phyloP scores from a whole-genome alignment of 768 basidiomycete species.

The Rhizopogon salebrosus region DNA sequence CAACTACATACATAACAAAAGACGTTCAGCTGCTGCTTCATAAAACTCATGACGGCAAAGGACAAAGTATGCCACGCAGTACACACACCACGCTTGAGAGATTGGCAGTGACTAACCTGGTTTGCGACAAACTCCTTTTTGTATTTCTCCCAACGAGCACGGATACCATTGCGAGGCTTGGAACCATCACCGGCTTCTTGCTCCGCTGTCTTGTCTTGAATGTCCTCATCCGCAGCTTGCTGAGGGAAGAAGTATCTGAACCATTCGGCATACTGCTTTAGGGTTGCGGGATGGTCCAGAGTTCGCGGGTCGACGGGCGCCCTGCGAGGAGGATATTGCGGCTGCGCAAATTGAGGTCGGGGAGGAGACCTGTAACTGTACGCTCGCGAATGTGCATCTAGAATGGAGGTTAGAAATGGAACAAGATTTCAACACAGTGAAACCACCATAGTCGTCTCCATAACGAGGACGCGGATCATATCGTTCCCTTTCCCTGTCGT shows the following conservation, averaged over 20 bases:
- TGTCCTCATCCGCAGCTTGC: slow-evolving; percentile 78
- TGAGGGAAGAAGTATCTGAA: slow-evolving; percentile 73
- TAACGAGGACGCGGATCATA: slow-evolving; percentile 82
- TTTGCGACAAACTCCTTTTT: slow-evolving; percentile 84
- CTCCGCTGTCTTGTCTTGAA: slow-evolving; percentile 77
- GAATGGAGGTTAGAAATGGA: slow-evolving; percentile 7
- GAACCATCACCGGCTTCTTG: slow-evolving; percentile 78
- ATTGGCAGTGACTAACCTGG: slow-evolving; percentile 60
- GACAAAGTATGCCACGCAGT: slow-evolving; percentile 20
- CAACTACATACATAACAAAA: slow-evolving; percentile 59
- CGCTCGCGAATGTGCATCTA: slow-evolving; percentile 61
- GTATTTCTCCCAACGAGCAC: slow-evolving; percentile 86
- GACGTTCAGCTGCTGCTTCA: slow-evolving; percentile 17
- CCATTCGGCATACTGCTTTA: slow-evolving; percentile 88
- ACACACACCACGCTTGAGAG: background rate
- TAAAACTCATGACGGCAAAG: slow-evolving; percentile 5
- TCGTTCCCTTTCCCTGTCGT: slow-evolving; percentile 78
- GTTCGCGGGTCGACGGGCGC: slow-evolving; percentile 76
- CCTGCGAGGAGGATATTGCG: slow-evolving; percentile 43
- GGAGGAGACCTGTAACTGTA: slow-evolving; percentile 65
- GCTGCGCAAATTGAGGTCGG: slow-evolving; percentile 47
- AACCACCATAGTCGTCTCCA: slow-evolving; percentile 75
- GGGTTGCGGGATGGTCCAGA: slow-evolving; percentile 72
- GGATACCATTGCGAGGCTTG: slow-evolving; percentile 82
- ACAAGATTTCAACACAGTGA: slow-evolving; percentile 1